Evolutionary conservation across 768 basidiomycete genomes (phyloP).

Genomic region (Podaxis sp.): DNA sequence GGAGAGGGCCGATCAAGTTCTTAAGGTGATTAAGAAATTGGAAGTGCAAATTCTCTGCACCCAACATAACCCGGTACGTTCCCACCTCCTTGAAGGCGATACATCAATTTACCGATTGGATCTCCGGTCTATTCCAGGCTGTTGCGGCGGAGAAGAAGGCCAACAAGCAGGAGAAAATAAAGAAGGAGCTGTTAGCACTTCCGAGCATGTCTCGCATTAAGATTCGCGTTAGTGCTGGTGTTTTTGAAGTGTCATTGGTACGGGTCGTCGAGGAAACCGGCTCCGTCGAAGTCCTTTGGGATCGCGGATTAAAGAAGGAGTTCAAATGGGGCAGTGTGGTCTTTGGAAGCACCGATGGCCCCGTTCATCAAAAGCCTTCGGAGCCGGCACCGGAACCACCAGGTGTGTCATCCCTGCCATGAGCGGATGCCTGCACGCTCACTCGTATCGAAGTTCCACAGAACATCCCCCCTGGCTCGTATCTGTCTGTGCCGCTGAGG

Average conservation of each 20-base stretch:
- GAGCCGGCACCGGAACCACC: conserved; percentile 37
- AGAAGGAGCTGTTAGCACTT: conserved; percentile 65
- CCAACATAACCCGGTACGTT: conserved; percentile 87
- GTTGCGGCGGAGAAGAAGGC: conserved; percentile 74
- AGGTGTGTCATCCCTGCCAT: conserved; percentile 23
- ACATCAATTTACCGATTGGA: neutral
- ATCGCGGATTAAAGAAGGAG: conserved; percentile 66
- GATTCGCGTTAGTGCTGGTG: conserved; percentile 79
- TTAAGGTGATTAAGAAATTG: conserved; percentile 72
- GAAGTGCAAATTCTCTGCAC: conserved; percentile 78
- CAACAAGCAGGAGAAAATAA: conserved; percentile 72
- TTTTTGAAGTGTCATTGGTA: conserved; percentile 81
- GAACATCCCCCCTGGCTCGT: conserved; percentile 7
- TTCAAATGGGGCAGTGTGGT: conserved; percentile 84
- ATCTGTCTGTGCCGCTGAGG: conserved; percentile 19
- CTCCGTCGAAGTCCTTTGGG: conserved; percentile 82
- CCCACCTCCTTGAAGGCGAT: conserved; percentile 2
- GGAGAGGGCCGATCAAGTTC: conserved; percentile 28
- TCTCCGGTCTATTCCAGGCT: conserved; percentile 41
- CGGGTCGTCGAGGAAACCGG: conserved; percentile 66
- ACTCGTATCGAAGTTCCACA: conserved; percentile 13
- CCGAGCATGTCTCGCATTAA: conserved; percentile 75
- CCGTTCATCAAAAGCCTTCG: conserved; percentile 70
- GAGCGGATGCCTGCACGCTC: neutral
- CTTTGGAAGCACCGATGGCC: conserved; percentile 69